A percentile compares a stretch with the other conserved stretches of the same genome.
phyloP scores from a whole-genome alignment of 2,329 filamentous ascomycete species.

The Pseudohalonectria lignicola region DNA sequence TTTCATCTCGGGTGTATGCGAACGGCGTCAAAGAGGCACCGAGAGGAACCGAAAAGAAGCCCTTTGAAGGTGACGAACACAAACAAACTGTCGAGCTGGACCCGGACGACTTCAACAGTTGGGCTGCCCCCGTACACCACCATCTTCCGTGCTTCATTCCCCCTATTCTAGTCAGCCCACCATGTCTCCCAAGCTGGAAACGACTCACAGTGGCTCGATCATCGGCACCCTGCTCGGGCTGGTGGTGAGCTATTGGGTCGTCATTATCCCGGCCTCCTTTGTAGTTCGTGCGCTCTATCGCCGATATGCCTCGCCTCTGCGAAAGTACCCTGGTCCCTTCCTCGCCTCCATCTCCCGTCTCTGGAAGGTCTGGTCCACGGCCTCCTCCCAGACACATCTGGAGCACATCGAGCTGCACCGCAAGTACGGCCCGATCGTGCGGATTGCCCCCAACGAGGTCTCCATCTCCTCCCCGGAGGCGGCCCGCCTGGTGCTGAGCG shows the following conservation, averaged over 20 bases:
- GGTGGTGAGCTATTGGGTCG: slow-evolving; percentile 16
- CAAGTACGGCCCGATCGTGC: slow-evolving; percentile 34
- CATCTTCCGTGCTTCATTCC: background rate
- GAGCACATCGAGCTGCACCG: slow-evolving; percentile 31
- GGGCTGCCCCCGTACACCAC: too few species aligned
- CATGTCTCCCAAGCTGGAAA: slow-evolving; percentile 4
- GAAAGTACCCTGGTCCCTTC: slow-evolving; percentile 21
- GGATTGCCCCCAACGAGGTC: slow-evolving; percentile 36
- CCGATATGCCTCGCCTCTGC: slow-evolving; percentile 21
- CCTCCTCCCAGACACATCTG: slow-evolving; percentile 25
- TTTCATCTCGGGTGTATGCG: too few species aligned
- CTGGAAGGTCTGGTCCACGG: slow-evolving; percentile 28
- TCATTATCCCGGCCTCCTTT: slow-evolving; percentile 14
- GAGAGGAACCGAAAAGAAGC: too few species aligned
- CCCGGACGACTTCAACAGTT: too few species aligned
- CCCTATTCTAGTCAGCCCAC: background rate
- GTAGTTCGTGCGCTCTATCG: slow-evolving; percentile 16
- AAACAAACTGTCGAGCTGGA: too few species aligned
- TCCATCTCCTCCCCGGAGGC: slow-evolving; percentile 33
- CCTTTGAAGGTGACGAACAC: too few species aligned
- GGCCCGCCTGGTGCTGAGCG: slow-evolving; percentile 30
- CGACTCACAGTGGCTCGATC: slow-evolving; percentile 10
- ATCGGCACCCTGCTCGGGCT: slow-evolving; percentile 10
- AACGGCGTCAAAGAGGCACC: too few species aligned
- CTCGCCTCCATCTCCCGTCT: slow-evolving; percentile 23